Percentiles rank a stretch among this genome's conserved stretches.
These are phyloP conservation scores for Aspergillus thermomutatus DNA, from an alignment of 2,329 filamentous ascomycete genomes.

Conservation along the genomic window DNA sequence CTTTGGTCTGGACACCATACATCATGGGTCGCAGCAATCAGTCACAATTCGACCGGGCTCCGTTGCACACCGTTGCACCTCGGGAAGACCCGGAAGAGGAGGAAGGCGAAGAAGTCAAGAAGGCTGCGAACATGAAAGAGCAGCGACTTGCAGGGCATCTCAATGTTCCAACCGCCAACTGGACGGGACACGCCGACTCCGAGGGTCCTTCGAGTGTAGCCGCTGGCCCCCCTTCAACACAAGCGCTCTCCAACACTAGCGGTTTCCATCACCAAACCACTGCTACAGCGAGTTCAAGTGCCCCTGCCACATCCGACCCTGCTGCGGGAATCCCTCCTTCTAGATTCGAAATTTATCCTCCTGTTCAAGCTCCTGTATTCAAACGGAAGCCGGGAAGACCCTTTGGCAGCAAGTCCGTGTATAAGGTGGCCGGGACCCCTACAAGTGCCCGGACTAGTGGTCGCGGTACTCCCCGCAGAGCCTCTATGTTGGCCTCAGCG, in stretches of 20 bases:
- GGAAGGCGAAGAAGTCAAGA: constrained; percentile 27
- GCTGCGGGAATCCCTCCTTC: constrained; percentile 39
- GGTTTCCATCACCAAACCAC: constrained; percentile 23
- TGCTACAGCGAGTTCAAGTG: constrained; percentile 12
- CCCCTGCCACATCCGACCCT: constrained; percentile 23
- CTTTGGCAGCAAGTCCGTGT: constrained; percentile 29
- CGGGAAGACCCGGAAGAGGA: constrained; percentile 59
- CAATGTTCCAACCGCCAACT: constrained; percentile 16
- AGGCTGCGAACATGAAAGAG: constrained; percentile 18
- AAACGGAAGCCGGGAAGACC: constrained; percentile 40
- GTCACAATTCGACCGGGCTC: constrained; percentile 77
- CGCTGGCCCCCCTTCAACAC: constrained; percentile 36
- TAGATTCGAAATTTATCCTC: constrained; percentile 43
- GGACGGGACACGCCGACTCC: constrained; percentile 7
- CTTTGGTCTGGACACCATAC: constrained; percentile 92
- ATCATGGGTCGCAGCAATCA: constrained; percentile 87
- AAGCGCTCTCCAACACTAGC: constrained; percentile 24
- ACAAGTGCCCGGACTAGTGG: constrained; percentile 32
- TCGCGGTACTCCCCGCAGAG: constrained; percentile 36
- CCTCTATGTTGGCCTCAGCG: constrained; percentile 24
- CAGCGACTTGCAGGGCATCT: constrained; percentile 4
- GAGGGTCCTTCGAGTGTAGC: constrained; percentile 21
- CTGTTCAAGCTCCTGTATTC: constrained; percentile 33
- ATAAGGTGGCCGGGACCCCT: constrained; percentile 28
- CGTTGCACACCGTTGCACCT: constrained; percentile 81